phyloP scores from a whole-genome alignment of 2,329 filamentous ascomycete species.

The Ceratocystis smalleyi region DNA sequence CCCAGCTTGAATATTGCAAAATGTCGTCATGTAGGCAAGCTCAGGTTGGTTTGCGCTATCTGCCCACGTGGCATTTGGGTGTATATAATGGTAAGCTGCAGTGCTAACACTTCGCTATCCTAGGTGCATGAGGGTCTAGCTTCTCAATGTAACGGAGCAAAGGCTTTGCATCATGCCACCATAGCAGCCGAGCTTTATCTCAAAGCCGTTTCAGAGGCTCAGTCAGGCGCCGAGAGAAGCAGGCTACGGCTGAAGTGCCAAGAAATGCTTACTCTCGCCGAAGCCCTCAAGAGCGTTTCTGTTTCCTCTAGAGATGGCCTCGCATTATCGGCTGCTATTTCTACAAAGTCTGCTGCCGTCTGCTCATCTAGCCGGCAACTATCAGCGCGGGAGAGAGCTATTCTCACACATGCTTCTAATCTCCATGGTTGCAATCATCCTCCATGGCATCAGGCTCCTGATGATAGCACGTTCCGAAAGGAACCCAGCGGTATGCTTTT shows the following conservation, averaged over 20 bases:
- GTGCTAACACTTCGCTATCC: background rate
- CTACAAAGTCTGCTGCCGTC: background rate
- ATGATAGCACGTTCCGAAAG: conserved; percentile 43
- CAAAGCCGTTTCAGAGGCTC: conserved; percentile 50
- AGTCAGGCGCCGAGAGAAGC: conserved; percentile 45
- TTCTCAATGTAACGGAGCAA: conserved; percentile 26
- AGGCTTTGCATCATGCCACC: conserved; percentile 62
- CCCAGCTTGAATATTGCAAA: background rate
- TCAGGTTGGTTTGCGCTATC: background rate
- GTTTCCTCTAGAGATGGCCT: background rate
- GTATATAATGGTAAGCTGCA: background rate
- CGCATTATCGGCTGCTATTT: background rate
- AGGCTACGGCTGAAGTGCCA: conserved; percentile 54
- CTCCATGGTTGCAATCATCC: conserved; percentile 74
- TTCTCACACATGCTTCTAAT: conserved; percentile 61
- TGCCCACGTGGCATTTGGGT: background rate
- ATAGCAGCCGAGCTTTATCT: conserved; percentile 68
- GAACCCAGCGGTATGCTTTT: conserved; percentile 38
- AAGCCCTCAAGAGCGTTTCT: conserved; percentile 48
- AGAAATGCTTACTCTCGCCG: conserved; percentile 54
- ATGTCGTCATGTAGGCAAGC: background rate
- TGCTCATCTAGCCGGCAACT: conserved; percentile 34
- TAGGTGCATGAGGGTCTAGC: conserved; percentile 28
- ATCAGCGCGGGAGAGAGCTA: conserved; percentile 56
- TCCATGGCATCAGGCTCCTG: conserved; percentile 58